These are phyloP conservation scores for Tuber umbilicatum DNA, from an alignment of 495 filamentous ascomycete genomes.

Conservation along the genomic window DNA sequence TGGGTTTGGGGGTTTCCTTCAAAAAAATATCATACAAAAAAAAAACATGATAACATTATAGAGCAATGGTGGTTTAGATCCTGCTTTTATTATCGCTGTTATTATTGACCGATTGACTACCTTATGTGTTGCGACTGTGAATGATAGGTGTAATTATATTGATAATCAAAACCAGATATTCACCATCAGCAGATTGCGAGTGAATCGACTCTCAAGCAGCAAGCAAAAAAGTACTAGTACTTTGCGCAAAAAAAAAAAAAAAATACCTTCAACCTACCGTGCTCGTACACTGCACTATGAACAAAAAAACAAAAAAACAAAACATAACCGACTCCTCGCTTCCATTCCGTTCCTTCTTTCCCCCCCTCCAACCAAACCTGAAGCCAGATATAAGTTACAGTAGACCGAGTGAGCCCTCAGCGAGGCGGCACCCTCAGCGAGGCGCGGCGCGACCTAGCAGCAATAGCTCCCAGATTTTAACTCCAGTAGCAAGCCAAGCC, in stretches of 20 bases:
- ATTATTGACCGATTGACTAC: no score
- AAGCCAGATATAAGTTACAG: not conserved
- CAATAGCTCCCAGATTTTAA: no score
- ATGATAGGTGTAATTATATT: not conserved
- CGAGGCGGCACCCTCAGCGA: no score
- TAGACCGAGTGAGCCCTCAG: no score
- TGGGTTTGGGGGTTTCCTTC: not conserved
- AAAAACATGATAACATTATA: not conserved
- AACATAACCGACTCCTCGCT: not conserved
- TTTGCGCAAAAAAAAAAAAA: conserved; percentile 12
- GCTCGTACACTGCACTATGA: conserved; percentile 12
- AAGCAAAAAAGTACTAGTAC: not conserved
- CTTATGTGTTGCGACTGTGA: no score
- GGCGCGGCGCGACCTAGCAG: no score
- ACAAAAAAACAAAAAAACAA: conserved; percentile 19
- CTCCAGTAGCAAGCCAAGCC: no score
- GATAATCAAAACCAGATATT: not conserved
- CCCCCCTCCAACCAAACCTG: not conserved
- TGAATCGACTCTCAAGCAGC: no score
- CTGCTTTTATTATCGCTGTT: no score
- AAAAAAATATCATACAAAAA: not conserved
- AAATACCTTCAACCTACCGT: conserved; percentile 4
- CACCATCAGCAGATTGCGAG: no score
- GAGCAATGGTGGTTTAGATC: not conserved
- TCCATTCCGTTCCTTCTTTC: not conserved